These are phyloP conservation scores for Moringa oleifera DNA, from an alignment of 345 rosid genomes.

Conservation along the genomic window DNA sequence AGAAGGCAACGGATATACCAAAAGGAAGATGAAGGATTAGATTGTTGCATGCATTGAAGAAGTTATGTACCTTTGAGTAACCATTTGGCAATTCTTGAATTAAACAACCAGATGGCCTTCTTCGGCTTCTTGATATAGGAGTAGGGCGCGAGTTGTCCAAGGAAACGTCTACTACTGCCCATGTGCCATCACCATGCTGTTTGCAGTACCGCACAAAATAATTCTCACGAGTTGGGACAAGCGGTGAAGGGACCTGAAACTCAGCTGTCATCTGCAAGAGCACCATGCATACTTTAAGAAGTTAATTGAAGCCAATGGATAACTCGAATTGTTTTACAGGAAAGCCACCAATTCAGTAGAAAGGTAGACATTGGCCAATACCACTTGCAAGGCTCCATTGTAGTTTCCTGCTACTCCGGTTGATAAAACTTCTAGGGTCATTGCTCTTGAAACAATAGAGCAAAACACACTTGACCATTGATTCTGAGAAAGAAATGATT, in stretches of 20 bases:
- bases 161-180: conserved; percentile 97
- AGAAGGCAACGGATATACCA: no score
- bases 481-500: conserved; percentile 31
- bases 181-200: conserved; percentile 65
- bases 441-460: conserved; percentile 82
- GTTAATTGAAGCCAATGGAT: background rate
- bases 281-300: background rate
- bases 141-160: conserved; percentile 59
- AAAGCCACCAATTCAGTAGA: background rate
- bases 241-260: conserved; percentile 87
- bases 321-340: no score
- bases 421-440: conserved; percentile 88
- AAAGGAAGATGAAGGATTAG: no score
- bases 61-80: conserved; percentile 68
- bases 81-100: conserved; percentile 91
- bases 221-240: conserved; percentile 79
- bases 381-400: conserved; percentile 98
- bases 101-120: conserved; percentile 93
- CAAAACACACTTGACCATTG: conserved; percentile 88
- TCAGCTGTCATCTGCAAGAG: conserved; percentile 78
- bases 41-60: background rate
- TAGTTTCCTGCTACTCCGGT: conserved; percentile 97
- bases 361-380: conserved; percentile 16
- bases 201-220: conserved; percentile 89
- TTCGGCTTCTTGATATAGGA: conserved; percentile 45